These are phyloP conservation scores for Coemansia sp. DNA, from an alignment of 371 early-diverging fungal species.

Conservation along the genomic window DNA sequence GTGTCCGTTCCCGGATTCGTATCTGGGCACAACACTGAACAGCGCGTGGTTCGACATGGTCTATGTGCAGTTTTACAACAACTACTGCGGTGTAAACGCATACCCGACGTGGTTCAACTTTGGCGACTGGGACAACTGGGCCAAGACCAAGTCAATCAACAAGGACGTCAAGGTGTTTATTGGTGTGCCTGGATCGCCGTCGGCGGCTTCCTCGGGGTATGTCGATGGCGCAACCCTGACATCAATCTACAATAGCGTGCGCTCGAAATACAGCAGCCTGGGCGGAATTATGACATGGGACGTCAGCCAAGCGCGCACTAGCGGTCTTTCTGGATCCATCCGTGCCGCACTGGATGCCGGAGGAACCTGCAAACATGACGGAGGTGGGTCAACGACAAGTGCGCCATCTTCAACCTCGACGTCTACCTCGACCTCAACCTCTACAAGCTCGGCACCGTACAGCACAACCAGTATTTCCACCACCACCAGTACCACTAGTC, in stretches of 20 bases:
- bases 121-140: slow-evolving; percentile 68
- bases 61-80: slow-evolving; percentile 76
- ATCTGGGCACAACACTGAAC: slow-evolving; percentile 57
- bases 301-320: slow-evolving; percentile 41
- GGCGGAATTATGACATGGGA: slow-evolving; percentile 75
- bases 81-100: slow-evolving; percentile 53
- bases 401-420: slow-evolving; percentile 1
- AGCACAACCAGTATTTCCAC: slow-evolving; percentile 16
- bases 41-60: slow-evolving; percentile 63
- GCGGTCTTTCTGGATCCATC: slow-evolving; percentile 27
- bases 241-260: slow-evolving; percentile 33
- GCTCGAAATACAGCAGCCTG: slow-evolving; percentile 54
- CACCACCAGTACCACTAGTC: slow-evolving; percentile 8
- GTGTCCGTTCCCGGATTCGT: slow-evolving; percentile 69
- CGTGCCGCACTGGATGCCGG: slow-evolving; percentile 20
- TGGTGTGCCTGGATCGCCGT: slow-evolving; percentile 61
- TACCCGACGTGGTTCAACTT: slow-evolving; percentile 63
- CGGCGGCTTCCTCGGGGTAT: slow-evolving; percentile 68
- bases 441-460: slow-evolving; percentile 17
- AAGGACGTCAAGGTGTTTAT: slow-evolving; percentile 61
- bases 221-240: slow-evolving; percentile 18
- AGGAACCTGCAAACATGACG: slow-evolving; percentile 20
- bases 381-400: slow-evolving; percentile 10
- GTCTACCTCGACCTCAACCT: slow-evolving; percentile 1
- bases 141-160: slow-evolving; percentile 59